These are phyloP conservation scores for Daphne laureola DNA, from an alignment of 441 rosid species.

Conservation along the genomic window DNA sequence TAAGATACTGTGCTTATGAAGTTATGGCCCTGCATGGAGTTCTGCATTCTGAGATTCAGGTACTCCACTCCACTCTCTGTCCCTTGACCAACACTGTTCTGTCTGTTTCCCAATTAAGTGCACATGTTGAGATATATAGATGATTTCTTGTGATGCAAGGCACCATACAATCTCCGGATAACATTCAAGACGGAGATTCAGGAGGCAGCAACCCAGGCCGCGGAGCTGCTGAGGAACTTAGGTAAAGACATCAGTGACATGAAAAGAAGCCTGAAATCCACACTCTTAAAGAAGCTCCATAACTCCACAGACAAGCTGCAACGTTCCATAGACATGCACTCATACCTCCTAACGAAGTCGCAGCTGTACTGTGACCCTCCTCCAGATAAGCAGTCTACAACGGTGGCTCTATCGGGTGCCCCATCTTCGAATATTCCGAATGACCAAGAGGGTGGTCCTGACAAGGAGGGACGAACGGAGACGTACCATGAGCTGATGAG, in stretches of 20 bases:
- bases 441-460: conserved; percentile 13
- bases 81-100: not conserved
- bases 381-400: conserved; percentile 10
- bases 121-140: too few species aligned
- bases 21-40: conserved; percentile 76
- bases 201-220: conserved; percentile 43
- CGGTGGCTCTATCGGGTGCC: conserved; percentile 22
- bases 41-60: conserved; percentile 65
- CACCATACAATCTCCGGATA: conserved; percentile 42
- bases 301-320: conserved; percentile 43
- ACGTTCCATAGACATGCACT: conserved; percentile 42
- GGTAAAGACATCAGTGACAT: conserved; percentile 42
- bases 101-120: too few species aligned
- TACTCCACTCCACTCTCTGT: conserved; percentile 11
- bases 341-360: too few species aligned
- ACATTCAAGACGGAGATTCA: conserved; percentile 42
- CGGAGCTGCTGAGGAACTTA: conserved; percentile 43
- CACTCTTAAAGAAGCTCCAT: conserved; percentile 39
- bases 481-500: conserved; percentile 52
- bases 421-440: conserved; percentile 11
- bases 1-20: conserved; percentile 53
- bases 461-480: conserved; percentile 18
- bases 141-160: conserved; percentile 22
- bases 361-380: too few species aligned
- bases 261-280: conserved; percentile 31